Conservation (phyloP, 331 rosid genomes). For the Cydonia oblonga region DNA sequence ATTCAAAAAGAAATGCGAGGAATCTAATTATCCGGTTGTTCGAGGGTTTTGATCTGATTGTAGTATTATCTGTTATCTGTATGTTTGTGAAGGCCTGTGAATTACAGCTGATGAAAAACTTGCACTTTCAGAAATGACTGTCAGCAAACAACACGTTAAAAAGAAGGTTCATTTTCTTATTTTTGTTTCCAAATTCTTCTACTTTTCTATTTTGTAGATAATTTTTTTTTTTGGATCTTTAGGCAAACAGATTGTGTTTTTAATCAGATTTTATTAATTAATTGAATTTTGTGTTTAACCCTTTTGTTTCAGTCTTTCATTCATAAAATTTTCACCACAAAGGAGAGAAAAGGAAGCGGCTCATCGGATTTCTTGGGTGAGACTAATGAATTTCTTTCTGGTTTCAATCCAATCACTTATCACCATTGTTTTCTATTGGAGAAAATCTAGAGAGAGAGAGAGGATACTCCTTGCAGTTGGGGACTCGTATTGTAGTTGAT, state of each 20-base stretch:
- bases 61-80: background rate
- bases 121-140: slow-evolving; percentile 34
- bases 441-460: background rate
- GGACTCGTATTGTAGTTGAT: slow-evolving; percentile 1
- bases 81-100: too few species aligned
- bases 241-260: background rate
- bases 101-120: slow-evolving; percentile 14
- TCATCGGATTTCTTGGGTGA: slow-evolving; percentile 57
- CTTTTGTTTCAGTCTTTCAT: slow-evolving; percentile 58
- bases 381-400: slow-evolving; percentile 14
- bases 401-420: background rate
- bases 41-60: background rate
- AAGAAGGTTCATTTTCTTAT: slow-evolving; percentile 43
- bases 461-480: slow-evolving; percentile 7
- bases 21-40: background rate
- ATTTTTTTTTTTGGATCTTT: background rate
- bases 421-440: background rate
- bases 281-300: background rate
- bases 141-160: slow-evolving; percentile 35
- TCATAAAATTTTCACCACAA: slow-evolving; percentile 47
- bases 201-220: too few species aligned
- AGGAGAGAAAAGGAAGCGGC: slow-evolving; percentile 47
- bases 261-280: background rate
- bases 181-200: background rate
- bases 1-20: too few species aligned